Evolutionary conservation across 768 basidiomycete genomes (phyloP).

Genomic region (Collybia nuda): DNA sequence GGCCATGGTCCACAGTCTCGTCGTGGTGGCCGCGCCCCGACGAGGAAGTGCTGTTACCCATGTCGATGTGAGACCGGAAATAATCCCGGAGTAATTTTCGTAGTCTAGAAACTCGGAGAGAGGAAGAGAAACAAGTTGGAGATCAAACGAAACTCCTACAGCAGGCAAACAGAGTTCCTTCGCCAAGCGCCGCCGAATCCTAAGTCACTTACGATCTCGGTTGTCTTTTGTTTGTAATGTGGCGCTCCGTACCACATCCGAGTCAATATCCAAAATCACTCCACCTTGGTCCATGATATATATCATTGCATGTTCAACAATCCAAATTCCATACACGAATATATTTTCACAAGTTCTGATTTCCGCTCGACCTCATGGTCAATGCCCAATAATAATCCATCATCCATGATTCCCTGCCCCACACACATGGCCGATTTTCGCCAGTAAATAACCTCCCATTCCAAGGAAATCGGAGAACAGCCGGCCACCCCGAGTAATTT

Average conservation of each 20-base stretch:
- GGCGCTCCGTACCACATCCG: slow-evolving; percentile 22
- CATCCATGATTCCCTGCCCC: neutral
- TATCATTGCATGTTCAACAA: no score
- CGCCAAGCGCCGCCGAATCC: neutral
- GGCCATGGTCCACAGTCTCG: slow-evolving; percentile 82
- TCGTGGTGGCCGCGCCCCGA: slow-evolving; percentile 75
- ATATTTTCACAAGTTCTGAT: no score
- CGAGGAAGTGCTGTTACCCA: slow-evolving; percentile 85
- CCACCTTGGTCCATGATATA: no score
- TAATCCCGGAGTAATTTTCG: no score
- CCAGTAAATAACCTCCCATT: neutral
- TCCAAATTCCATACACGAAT: no score
- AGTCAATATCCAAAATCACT: slow-evolving; percentile 2
- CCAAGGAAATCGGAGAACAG: no score
- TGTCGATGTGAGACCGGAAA: slow-evolving; percentile 24
- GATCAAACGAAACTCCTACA: neutral
- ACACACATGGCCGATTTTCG: neutral
- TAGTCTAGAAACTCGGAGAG: no score
- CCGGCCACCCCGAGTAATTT: no score
- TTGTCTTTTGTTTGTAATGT: slow-evolving; percentile 39
- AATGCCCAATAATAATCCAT: no score
- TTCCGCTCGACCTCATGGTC: no score
- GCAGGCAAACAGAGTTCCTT: neutral
- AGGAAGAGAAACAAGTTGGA: no score
- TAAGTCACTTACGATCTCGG: slow-evolving; percentile 25